phyloP scores from a whole-genome alignment of 139 green algal species.

The Astrephomene gubernaculifera region DNA sequence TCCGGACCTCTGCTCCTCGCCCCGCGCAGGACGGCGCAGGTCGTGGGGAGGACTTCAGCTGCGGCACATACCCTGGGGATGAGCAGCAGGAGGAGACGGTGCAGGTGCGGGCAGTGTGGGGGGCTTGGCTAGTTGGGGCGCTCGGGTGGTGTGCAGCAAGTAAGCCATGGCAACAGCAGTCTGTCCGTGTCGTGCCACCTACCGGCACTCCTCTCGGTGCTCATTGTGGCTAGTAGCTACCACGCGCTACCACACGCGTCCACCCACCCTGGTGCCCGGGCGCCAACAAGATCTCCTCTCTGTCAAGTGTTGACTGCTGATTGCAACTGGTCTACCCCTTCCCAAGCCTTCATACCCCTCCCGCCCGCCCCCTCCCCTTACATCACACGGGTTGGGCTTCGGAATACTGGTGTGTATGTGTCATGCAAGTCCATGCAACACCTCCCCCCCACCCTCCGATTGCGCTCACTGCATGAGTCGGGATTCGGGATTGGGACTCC shows the following conservation, averaged over 20 bases:
- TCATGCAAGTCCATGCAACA: neutral
- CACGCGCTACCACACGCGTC: neutral
- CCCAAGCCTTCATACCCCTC: neutral
- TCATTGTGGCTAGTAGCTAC: neutral
- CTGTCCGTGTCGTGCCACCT: neutral
- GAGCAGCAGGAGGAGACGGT: constrained; percentile 51
- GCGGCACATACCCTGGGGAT: constrained; percentile 60
- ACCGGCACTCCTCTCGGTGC: neutral
- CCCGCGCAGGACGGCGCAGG: constrained; percentile 40
- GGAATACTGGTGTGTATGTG: neutral
- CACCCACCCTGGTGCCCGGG: neutral
- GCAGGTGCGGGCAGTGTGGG: constrained; percentile 47
- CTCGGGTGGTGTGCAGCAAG: neutral
- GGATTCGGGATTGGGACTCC: too few species aligned
- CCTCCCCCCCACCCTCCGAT: too few species aligned
- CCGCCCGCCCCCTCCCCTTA: neutral
- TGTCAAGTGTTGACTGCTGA: neutral
- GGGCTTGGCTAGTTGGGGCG: neutral
- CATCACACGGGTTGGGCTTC: neutral
- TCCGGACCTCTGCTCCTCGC: neutral
- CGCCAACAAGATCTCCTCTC: neutral
- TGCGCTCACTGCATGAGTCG: too few species aligned
- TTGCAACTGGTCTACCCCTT: neutral
- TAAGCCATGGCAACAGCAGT: neutral
- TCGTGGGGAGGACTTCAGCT: constrained; percentile 66